These are phyloP conservation scores for Torulaspora delbrueckii DNA, from an alignment of 805 yeast genomes.

Conservation along the genomic window DNA sequence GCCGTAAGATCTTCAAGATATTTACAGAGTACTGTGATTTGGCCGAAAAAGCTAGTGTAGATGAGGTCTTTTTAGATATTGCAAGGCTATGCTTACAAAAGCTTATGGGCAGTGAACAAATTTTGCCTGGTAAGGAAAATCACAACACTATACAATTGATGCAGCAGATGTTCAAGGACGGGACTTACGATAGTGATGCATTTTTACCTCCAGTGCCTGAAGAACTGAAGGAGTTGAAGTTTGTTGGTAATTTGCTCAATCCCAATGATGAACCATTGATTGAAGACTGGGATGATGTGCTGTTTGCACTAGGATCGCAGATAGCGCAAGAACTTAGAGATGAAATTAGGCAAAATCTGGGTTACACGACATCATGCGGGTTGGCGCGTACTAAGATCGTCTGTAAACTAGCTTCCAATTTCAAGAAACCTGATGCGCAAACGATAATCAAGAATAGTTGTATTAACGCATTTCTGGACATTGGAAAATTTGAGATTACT, in stretches of 20 bases:
- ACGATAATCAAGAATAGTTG: slow-evolving; percentile 57
- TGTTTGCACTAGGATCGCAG: slow-evolving; percentile 61
- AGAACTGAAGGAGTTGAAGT: slow-evolving; percentile 17
- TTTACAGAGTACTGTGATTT: slow-evolving; percentile 56
- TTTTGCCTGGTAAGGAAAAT: slow-evolving; percentile 2
- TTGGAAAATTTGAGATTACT: slow-evolving; percentile 50
- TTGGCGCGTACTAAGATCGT: slow-evolving; percentile 68
- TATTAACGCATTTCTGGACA: slow-evolving; percentile 48
- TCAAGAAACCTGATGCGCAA: slow-evolving; percentile 79
- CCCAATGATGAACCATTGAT: slow-evolving; percentile 17
- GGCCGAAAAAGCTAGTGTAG: slow-evolving; percentile 93
- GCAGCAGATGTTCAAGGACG: slow-evolving; percentile 21
- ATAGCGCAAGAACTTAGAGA: slow-evolving; percentile 51
- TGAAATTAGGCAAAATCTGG: slow-evolving; percentile 49
- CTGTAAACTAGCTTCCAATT: slow-evolving; percentile 85
- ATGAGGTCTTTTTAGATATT: slow-evolving; percentile 83
- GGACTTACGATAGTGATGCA: slow-evolving; percentile 24
- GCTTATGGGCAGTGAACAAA: slow-evolving; percentile 22
- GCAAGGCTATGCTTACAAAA: slow-evolving; percentile 58
- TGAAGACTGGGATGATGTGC: slow-evolving; percentile 78
- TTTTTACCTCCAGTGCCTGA: slow-evolving; percentile 26
- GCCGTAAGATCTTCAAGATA: slow-evolving; percentile 68
- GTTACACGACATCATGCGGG: slow-evolving; percentile 90
- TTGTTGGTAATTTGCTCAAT: slow-evolving; percentile 22
- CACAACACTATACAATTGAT: slow-evolving; percentile 8